Evolutionary conservation across 2,329 filamentous ascomycete species (phyloP), one percentile per base, ranked within the genome.

Genomic region (Intubia oerlemansii): DNA sequence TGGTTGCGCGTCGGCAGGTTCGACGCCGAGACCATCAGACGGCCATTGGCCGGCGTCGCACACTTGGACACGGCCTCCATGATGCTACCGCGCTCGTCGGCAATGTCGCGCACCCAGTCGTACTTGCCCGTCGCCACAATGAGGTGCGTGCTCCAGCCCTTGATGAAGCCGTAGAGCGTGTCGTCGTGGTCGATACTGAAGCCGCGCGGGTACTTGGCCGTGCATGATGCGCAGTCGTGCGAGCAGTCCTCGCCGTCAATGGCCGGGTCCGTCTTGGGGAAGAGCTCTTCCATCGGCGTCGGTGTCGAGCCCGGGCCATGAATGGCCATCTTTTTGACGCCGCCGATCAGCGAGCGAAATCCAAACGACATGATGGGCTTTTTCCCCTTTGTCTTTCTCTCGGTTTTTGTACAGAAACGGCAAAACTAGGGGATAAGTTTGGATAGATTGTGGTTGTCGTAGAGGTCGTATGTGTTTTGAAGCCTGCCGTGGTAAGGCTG

Each of bases 101-200:
- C 69, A 25, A 92, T 79, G 53, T 91, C 76, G 34, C 79, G 56
- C 44, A 85, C 76, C 88, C 88, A 98, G 51, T 98, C 88, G 16
- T 73, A 65, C 64, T 93, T 29, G 35, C 82, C 80, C n/a, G 88
- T 98, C 15, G 81, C 88, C 11, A 95, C 81, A 18, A 98, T 56
- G 36, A 92, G 47, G 51, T 98, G 88, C 13, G 82, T 88, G 43
- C 68, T 73, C 77, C 81, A 95, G 20, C 71, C 80, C 44, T 81
- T 78, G 36, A 93, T 66, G 34, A 77, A 60, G 1, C 85, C 88
- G 45, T 90, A 95, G 27, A 98, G 54, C 41, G 71, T 57, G 45
- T 92, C 81, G 6, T 61, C 54, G 47, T 75, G 65, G 32, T 95
- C 77, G 31, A 92, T 68, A 43, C 72, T 69, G 52, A 74, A 75